Base-by-base conservation (phyloP, 495 filamentous ascomycete species). In the Saxophila tyrrhenica region DNA sequence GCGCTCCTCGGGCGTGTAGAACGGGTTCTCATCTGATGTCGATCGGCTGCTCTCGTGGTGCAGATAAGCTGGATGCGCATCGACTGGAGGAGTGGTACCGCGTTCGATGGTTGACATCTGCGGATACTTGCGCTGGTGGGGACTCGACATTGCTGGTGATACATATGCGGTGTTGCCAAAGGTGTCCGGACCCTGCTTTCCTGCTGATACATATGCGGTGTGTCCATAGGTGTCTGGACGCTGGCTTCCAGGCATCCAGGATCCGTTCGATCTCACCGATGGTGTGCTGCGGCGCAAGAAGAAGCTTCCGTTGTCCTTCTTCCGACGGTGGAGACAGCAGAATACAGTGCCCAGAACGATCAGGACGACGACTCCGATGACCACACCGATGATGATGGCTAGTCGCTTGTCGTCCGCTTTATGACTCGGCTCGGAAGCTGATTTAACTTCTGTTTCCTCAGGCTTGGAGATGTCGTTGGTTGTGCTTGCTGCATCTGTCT, bases 1-100 rank as follows among this genome's bases (percentile, higher is more conserved):
- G 24, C 43, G 52, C 41, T 60, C 58, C 29, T 53, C 1, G 8
- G 58, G 58, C 7, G 58, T 60, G 58, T 51, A 56, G 50, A 60
- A 60, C 13, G 58, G 58, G 25, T 57, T 57, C 1, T 54, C 50
- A 24, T 56, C 53, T 2, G 53, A 56, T 3, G 29, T 39, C 20
- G 49, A 52, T 5, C 25, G 46, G 22, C 32, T 41, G 21, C 41
- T 44, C 5, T 44, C 16, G 21, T 60, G 51, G 0, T 38, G 35
- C 15, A 25, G 32, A 41, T 35, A 55, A 8, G 57, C 57, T 2
- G 57, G 52, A 32, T 56, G 57, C 48, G 50, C 48, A 19, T 52
- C 46, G 24, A 56, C 48, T 10, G 57, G 57, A 22, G 23, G 49
- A 41, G 25, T 43, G 8, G 10, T 54, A 21, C 3, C 23, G 1